Conservation (phyloP, 2,329 filamentous ascomycete species). For the Pochonia chlamydosporia region DNA sequence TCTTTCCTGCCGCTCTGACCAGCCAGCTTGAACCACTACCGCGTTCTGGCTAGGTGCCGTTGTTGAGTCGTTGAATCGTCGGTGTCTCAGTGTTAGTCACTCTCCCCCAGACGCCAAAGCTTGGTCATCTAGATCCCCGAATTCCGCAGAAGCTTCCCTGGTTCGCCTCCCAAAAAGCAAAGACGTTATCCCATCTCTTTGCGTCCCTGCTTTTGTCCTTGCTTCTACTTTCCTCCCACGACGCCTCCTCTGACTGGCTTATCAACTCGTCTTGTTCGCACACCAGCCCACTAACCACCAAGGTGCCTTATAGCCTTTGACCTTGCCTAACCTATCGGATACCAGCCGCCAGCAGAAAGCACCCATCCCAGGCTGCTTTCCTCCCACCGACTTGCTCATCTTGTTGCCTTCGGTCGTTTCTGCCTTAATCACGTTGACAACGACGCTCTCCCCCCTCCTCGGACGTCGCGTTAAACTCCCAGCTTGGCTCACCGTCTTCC, state of each 20-base stretch:
- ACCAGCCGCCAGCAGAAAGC: conserved; percentile 19
- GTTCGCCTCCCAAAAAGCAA: conserved; percentile 4
- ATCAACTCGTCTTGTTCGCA: background rate
- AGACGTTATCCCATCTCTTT: background rate
- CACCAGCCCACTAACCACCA: conserved; percentile 11
- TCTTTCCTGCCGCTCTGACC: background rate
- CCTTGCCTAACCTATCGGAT: conserved; percentile 24
- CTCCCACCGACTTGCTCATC: conserved; percentile 16
- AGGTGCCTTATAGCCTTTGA: conserved; percentile 17
- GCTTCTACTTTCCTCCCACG: background rate
- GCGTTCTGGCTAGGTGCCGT: conserved; percentile 1
- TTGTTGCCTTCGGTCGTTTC: conserved; percentile 13
- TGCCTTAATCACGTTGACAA: conserved; percentile 9
- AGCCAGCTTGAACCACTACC: background rate
- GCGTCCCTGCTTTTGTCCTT: background rate
- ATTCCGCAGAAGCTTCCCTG: conserved; percentile 3
- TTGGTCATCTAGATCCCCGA: conserved; percentile 3
- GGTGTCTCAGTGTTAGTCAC: conserved; percentile 12
- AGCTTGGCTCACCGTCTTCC: conserved; percentile 4
- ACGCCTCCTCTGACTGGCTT: background rate
- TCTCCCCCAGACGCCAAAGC: background rate
- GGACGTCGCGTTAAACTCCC: background rate
- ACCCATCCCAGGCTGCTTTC: conserved; percentile 4
- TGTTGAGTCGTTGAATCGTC: background rate
- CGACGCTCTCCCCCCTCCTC: conserved; percentile 2